Percentiles rank a stretch among this genome's conserved stretches.
These are phyloP conservation scores for Saccharomycopsis oosterbeekiorum DNA, from an alignment of 805 yeast genomes.

Conservation along the genomic window DNA sequence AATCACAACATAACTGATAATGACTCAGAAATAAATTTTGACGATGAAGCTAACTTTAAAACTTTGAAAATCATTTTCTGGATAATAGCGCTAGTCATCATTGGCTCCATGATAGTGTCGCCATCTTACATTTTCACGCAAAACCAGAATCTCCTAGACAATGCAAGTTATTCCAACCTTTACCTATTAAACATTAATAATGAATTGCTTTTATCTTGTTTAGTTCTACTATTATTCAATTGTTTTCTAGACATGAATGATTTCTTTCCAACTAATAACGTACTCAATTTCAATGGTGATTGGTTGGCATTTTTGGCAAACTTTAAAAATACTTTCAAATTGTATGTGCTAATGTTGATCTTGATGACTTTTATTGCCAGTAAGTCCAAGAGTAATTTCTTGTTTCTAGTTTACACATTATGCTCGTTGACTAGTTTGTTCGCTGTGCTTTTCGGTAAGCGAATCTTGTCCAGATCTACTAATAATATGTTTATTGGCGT, in stretches of 20 bases:
- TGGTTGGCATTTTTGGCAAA: conserved; percentile 4
- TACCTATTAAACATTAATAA: conserved; percentile 17
- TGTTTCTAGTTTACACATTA: conserved; percentile 9
- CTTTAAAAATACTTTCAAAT: conserved; percentile 16
- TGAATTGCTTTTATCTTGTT: conserved; percentile 11
- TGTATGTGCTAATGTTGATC: conserved; percentile 12
- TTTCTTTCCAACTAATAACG: conserved; percentile 9
- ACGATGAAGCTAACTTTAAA: conserved; percentile 11
- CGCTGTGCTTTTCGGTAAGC: conserved; percentile 3
- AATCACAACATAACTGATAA: neutral
- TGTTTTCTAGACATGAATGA: conserved; percentile 9
- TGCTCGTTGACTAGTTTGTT: conserved; percentile 6
- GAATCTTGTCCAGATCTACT: neutral
- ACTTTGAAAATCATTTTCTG: conserved; percentile 16
- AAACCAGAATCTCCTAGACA: conserved; percentile 12
- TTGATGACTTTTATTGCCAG: conserved; percentile 16
- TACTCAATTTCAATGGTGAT: conserved; percentile 11
- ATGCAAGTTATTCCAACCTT: conserved; percentile 15
- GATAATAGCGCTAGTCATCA: conserved; percentile 16
- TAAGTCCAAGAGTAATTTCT: conserved; percentile 15
- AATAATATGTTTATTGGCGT: neutral
- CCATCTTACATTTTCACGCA: conserved; percentile 15
- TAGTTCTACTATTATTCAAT: conserved; percentile 14
- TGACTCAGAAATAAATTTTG: neutral
- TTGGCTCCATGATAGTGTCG: conserved; percentile 16